A percentile compares a stretch with the other conserved stretches of the same genome.
Conservation (phyloP, 1,284 basidiomycete genomes). For the Naganishia sp. region DNA sequence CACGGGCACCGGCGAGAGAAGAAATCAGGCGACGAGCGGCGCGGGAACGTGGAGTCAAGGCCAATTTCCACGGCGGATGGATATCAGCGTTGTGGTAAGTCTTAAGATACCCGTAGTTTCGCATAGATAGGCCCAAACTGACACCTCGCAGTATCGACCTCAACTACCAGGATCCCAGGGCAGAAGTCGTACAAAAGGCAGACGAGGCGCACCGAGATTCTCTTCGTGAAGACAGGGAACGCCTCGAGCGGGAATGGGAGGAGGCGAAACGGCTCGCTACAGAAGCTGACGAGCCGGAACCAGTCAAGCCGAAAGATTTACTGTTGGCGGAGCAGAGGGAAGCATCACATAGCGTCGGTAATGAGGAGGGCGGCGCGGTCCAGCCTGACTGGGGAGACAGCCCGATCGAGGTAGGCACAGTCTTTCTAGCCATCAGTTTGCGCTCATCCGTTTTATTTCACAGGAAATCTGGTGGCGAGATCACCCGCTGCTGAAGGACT, state of each 20-base stretch:
- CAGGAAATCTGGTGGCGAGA: conserved; percentile 49
- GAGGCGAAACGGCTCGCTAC: conserved; percentile 4
- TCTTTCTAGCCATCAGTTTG: neutral
- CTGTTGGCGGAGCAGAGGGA: conserved; percentile 18
- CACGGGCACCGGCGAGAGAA: conserved; percentile 46
- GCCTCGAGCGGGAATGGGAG: conserved; percentile 27
- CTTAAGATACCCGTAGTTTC: conserved; percentile 9
- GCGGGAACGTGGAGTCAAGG: conserved; percentile 51
- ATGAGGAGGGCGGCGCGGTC: conserved; percentile 32
- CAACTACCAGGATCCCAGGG: conserved; percentile 46
- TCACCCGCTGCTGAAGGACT: conserved; percentile 43
- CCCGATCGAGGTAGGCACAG: conserved; percentile 46
- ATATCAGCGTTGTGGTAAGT: conserved; percentile 48
- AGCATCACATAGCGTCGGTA: conserved; percentile 24
- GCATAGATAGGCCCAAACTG: neutral
- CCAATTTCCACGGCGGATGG: conserved; percentile 51
- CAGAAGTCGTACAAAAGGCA: conserved; percentile 37
- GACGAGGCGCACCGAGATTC: conserved; percentile 33
- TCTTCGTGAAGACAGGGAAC: conserved; percentile 27
- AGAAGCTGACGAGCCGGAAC: conserved; percentile 34
- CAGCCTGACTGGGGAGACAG: conserved; percentile 45
- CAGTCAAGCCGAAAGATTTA: conserved; percentile 26
- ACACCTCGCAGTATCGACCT: conserved; percentile 44
- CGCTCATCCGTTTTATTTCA: neutral
- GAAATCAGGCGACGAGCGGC: conserved; percentile 48